Evolutionary conservation across 352 stramenopile genomes (phyloP), one percentile per base, ranked within the genome.

Genomic region (Globisporangium echinulatum): DNA sequence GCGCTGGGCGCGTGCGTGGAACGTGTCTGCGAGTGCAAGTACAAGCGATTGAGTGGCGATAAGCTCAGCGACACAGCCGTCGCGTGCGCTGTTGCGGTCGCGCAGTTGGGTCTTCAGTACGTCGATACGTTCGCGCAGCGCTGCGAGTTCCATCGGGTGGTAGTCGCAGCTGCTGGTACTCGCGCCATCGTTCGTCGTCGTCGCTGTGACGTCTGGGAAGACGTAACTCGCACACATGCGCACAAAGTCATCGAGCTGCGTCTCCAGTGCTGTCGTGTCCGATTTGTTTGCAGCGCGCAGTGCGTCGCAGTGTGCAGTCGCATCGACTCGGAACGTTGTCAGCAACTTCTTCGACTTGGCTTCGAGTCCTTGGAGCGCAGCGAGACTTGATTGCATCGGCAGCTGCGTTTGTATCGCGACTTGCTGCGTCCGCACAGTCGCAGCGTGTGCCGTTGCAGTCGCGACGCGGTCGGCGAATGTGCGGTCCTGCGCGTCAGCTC

Each of bases 361-460:
- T 56, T 95, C 85, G 9, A 94, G 60, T 2, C 90, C 87, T 56
- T 96, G 90, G 11, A 97, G 72, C 13, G 85, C 77, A 17, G 90
- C 90, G 4, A 96, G 69, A 38, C 72, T 94, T 5, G 65, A 56
- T 50, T 90, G 81, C 54, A 91, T 71, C n/a, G 82, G 74, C 7
- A 97, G 68, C 19, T 88, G 77, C 15, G 71, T 61, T 56, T 82
- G 66, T 36, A 92, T 74, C 4, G 58, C 63, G 25, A 94, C 69
- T 49, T 87, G 78, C 19, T 71, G 67, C 19, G 79, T 63, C 2
- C 72, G 62, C 7, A 73, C 64, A 25, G 84, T 66, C 17, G 77
- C 76, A 3, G 75, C 61, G 15, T 75, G 51, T 13, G 53, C 61
- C 17, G 70, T 19, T 37, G 70, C 65, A 14, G 69, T 62, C 9